Base-by-base conservation (phyloP, 768 basidiomycete genomes). In the Coprinellus micaceus region DNA sequence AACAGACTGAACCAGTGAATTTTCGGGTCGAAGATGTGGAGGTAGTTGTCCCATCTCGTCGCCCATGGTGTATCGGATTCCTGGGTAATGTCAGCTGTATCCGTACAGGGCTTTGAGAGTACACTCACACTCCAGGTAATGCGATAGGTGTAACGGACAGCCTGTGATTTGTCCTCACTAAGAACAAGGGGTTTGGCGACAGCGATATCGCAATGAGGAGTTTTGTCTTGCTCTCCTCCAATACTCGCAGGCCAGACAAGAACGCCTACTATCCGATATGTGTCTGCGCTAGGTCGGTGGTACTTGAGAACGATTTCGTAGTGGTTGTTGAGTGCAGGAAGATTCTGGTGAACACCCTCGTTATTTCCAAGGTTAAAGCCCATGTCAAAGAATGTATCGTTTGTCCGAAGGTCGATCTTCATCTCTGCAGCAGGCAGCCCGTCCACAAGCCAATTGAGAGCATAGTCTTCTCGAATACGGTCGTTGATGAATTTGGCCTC, bases 1-100 rank as follows among this genome's bases (percentile, higher is more conserved):
- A 96, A 80, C 50, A 98, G 78, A 63, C 89, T 92, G 74, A 98
- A 94, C 91, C 94, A 96, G 71, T 98, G 96, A 56, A 98, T 97
- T 50, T 86, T 84, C 44, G 92, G 93, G 64, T 95, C 93, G 62
- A 94, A 91, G 52, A 96, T 89, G 63, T 94, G 92, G 19, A 98
- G 82, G 67, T 98, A 98, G 64, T 88, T 89, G 67, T 98, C 96
- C 95, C 96, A 98, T 50, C 96, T 80, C 3, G 94, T 91, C 4
- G 94, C 95, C 91, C 91, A 94, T 52, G 89, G 88, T 11, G 89
- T 91, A 58, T 86, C 83, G 25, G 93, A 95, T 81, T 86, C 79
- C 91, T 93, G 33, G 6, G 13, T 33, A 6, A 33, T 33, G 49
- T 48, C 28, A 48, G 47, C n/a, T 59, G 29, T 55, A 44, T 53